Evolutionary conservation across 2,329 filamentous ascomycete genomes (phyloP), one percentile per base, ranked within the genome.

Genomic region (Penicillium hordei): DNA sequence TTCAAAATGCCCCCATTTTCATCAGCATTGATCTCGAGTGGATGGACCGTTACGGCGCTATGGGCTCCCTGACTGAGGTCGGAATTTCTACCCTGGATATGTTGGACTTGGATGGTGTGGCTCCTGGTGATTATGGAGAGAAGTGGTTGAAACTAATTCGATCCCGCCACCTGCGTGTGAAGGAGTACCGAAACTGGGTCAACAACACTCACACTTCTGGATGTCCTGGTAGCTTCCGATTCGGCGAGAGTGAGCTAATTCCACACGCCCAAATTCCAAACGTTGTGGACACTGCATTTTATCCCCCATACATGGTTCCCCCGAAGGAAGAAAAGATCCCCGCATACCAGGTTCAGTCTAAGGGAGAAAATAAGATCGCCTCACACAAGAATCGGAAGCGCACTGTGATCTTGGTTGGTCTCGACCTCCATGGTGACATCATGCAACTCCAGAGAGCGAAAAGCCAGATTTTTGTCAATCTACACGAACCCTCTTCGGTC

Each of bases 21-120:
- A 79, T 96, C 58, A 86, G 84, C 60, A 80, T 97, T 44, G 94
- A 99, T 66, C 79, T 94, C 33, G 94, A 99, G 73, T 86, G 88
- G 1, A 90, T 87, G 57, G 94, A 99, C 72, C 75, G 77, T 23
- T 79, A 84, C 44, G 83, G 86, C 13, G 78, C 81, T 36, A 82
- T 97, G 58, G 83, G 86, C 13, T 78, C 81, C 34, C 82, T 97
- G 58, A 96, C 93, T 0, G 94, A 99, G 73, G 81, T 99, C 39
- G 94, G 94, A 0, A 80, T 99, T 40, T 88, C 91, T 1, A 87
- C 88, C 3, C 79, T 97, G 0, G 92, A 97, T 70, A 92, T 89
- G 1, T 72, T 76, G 21, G 81, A 85, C 50, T 73, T 91, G 23
- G 66, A 75, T 1, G 76, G 72, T 8, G 60, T 86, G 0, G 67